phyloP scores from a whole-genome alignment of 495 filamentous ascomycete species.

The Diplogelasinospora grovesii region DNA sequence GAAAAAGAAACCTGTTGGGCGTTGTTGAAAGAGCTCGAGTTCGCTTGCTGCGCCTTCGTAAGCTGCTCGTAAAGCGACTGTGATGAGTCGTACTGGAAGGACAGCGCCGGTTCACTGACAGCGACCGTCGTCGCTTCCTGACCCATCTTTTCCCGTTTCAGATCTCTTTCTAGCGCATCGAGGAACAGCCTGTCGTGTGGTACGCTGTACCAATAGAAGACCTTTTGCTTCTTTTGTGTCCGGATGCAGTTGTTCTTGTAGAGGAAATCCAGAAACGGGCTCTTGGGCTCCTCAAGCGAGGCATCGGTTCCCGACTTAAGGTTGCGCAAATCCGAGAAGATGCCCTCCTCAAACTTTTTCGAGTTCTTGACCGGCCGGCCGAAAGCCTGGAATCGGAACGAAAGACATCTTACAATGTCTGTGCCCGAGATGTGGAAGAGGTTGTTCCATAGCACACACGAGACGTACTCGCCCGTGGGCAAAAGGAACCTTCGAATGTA shows the following conservation, averaged over 20 bases:
- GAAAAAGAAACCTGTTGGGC: slow-evolving; percentile 75
- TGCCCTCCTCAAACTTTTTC: slow-evolving; percentile 99
- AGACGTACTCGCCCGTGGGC: slow-evolving; percentile 97
- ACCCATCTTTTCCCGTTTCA: slow-evolving; percentile 98
- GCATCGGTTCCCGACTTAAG: slow-evolving; percentile 97
- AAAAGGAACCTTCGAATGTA: slow-evolving; percentile 93
- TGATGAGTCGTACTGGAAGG: slow-evolving; percentile 98
- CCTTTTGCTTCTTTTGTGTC: slow-evolving; percentile 99
- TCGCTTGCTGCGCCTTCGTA: slow-evolving; percentile 98
- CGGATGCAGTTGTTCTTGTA: slow-evolving; percentile 99
- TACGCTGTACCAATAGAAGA: slow-evolving; percentile 99
- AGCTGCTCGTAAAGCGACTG: slow-evolving; percentile 99
- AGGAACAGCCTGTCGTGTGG: slow-evolving; percentile 96
- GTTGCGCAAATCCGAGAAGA: slow-evolving; percentile 97
- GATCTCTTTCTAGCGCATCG: slow-evolving; percentile 90
- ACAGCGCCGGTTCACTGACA: slow-evolving; percentile 91
- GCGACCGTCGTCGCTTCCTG: slow-evolving; percentile 96
- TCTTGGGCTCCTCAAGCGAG: slow-evolving; percentile 98
- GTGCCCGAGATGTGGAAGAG: slow-evolving; percentile 99
- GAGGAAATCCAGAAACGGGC: slow-evolving; percentile 93
- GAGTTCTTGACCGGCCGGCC: slow-evolving; percentile 98
- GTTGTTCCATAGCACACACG: slow-evolving; percentile 95
- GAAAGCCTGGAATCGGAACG: slow-evolving; percentile 97
- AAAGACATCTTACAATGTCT: slow-evolving; percentile 96
- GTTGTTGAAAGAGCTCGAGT: slow-evolving; percentile 89